Conservation (phyloP, 495 filamentous ascomycete genomes). For the Poronia punctata region DNA sequence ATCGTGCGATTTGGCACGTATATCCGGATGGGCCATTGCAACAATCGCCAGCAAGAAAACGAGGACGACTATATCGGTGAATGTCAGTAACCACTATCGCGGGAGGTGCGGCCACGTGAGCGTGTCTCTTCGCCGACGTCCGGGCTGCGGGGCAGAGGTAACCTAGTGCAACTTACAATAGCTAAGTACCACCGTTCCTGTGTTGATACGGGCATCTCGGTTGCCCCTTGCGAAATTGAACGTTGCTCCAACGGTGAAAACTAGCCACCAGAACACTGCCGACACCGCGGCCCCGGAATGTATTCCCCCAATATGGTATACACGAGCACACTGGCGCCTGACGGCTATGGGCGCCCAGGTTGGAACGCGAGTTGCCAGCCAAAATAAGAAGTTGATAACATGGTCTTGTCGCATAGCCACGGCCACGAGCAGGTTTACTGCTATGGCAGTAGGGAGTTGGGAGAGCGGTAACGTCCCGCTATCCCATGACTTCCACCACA, state of each 20-base stretch:
- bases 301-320: conserved; percentile 62
- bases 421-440: conserved; percentile 36
- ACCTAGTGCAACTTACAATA: too few relatives aligned
- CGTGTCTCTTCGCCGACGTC: too few relatives aligned
- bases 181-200: conserved; percentile 20
- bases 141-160: too few relatives aligned
- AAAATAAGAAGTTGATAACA: conserved; percentile 56
- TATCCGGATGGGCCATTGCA: conserved; percentile 31
- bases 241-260: conserved; percentile 48
- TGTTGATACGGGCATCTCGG: conserved; percentile 8
- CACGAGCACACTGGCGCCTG: conserved; percentile 50
- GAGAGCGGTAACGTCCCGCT: conserved; percentile 17
- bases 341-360: conserved; percentile 49
- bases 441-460: conserved; percentile 31
- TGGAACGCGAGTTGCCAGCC: conserved; percentile 44
- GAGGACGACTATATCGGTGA: too few relatives aligned
- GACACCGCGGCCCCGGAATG: conserved; percentile 58
- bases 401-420: conserved; percentile 54
- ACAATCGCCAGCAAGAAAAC: conserved; percentile 24
- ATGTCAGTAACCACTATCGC: too few relatives aligned
- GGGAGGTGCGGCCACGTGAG: too few relatives aligned
- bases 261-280: conserved; percentile 55
- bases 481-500: conserved; percentile 23
- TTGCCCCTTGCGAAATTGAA: conserved; percentile 31
- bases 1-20: conserved; percentile 45